Evolutionary conservation across 2,329 filamentous ascomycete species (phyloP), one percentile per base, ranked within the genome.

Genomic region (Dactylellina drechsleri): DNA sequence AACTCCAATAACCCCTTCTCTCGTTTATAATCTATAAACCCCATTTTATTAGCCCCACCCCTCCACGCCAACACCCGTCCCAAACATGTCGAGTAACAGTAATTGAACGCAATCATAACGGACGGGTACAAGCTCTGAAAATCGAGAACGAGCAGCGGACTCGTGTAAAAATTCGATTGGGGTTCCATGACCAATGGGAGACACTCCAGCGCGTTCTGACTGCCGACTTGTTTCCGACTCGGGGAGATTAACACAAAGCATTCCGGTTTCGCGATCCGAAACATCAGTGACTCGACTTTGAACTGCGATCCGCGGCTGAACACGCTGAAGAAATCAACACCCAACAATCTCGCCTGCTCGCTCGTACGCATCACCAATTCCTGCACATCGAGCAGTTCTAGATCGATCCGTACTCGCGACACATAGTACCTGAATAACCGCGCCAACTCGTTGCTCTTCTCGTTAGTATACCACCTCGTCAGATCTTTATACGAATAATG

Each of bases 251-350:
- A 85, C 6, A 98, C 85, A 79, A 95, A 96, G 79, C 95, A 97
- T 81, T 99, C 95, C 0, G 95, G 93, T 81, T 99, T 99, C 50
- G 95, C 94, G 78, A 99, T 97, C 50, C 95, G 89, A 80, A 98
- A 97, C 95, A 99, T 98, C 79, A 97, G 89, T 0, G 94, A 97
- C 82, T 99, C 95, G 47, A 99, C 95, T 81, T 99, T 99, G 86
- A 96, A 98, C 80, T 99, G 95, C 0, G 93, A 98, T 15, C 95
- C 95, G 65, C 95, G 88, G 4, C 92, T 94, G 80, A 97, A 95
- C 65, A 99, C 95, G 0, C 93, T 96, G 81, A 94, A 97, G 83
- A 99, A 99, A 82, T 99, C 95, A 0, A 98, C 91, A 0, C 95
- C 95, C 2, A 99, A 86, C 10, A 99, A 84, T 10, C 95, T 89